Evolutionary conservation across 192 early-diverging fungal genomes (phyloP), one percentile per base, ranked within the genome.

Genomic region (Mycoemilia scoparia): DNA sequence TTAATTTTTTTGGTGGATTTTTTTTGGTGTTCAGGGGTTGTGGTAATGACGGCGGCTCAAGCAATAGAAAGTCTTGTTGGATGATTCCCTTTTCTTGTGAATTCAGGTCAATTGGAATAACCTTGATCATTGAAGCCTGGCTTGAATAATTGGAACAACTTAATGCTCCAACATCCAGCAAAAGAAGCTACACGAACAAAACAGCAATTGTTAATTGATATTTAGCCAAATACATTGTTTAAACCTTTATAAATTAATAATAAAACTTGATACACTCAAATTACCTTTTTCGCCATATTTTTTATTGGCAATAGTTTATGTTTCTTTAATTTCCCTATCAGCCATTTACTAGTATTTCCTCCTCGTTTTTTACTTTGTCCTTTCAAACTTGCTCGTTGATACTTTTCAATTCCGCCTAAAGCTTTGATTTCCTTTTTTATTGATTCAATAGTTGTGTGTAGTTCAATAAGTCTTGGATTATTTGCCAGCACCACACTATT

Each of bases 361-460:
- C 88, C 88, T 19, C 80, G 71, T 28, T 66, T 45, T 49, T 84
- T 82, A 45, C 77, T 77, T 30, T 85, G 83, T 10, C 85, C 88
- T 29, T 77, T 41, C 0, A 84, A 63, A 1, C 73, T 77, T 0
- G 88, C 88, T 31, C 73, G 66, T 30, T 92, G 88, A 41, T 92
- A 92, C 51, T 74, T 77, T 38, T 92, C 73, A 20, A 92, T 44
- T 0, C 88, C 88, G 15, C 88, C 88, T 40, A 92, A n/a, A n/a
- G n/a, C n/a, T n/a, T n/a, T n/a, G n/a, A n/a, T n/a, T n/a, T n/a
- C n/a, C n/a, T n/a, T n/a, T n/a, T n/a, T n/a, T n/a, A n/a, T n/a
- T n/a, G n/a, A n/a, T n/a, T n/a, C n/a, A n/a, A n/a, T n/a, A n/a
- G n/a, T n/a, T n/a, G n/a, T n/a, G n/a, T n/a, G n/a, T n/a, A n/a